Evolutionary conservation across 192 early-diverging fungal species (phyloP).

Genomic region (Chytriomyces confervae): DNA sequence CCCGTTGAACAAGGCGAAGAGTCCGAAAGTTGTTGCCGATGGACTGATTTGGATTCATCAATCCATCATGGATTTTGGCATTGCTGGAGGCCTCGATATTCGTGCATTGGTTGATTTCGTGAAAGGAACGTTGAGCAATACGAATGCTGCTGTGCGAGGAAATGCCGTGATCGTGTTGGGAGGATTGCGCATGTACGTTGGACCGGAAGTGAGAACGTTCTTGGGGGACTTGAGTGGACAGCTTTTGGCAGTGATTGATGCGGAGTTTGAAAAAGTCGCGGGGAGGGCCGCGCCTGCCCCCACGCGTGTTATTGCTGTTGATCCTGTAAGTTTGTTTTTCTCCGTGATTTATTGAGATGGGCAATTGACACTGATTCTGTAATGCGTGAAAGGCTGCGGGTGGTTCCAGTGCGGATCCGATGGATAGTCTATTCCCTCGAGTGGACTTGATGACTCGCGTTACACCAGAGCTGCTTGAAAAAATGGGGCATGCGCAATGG

Average conservation of each 20-base stretch:
- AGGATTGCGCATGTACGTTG: constrained; percentile 80
- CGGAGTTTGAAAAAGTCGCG: constrained; percentile 91
- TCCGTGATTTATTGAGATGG: background rate
- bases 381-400: constrained; percentile 26
- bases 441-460: constrained; percentile 77
- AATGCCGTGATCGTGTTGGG: constrained; percentile 83
- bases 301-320: constrained; percentile 45
- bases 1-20: constrained; percentile 78
- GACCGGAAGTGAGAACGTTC: constrained; percentile 82
- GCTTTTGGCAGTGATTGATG: constrained; percentile 82
- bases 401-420: constrained; percentile 55
- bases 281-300: constrained; percentile 68
- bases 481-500: constrained; percentile 86
- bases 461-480: constrained; percentile 63
- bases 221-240: constrained; percentile 87
- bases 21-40: constrained; percentile 90
- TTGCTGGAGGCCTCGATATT: constrained; percentile 70
- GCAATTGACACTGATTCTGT: background rate
- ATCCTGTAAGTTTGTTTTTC: constrained; percentile 6
- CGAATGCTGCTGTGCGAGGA: constrained; percentile 80
- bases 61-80: constrained; percentile 90
- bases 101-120: constrained; percentile 83
- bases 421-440: constrained; percentile 87
- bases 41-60: constrained; percentile 85
- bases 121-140: constrained; percentile 81